These are phyloP conservation scores for Fusarium sp. DNA, from an alignment of 2,329 filamentous ascomycete species.

Conservation along the genomic window DNA sequence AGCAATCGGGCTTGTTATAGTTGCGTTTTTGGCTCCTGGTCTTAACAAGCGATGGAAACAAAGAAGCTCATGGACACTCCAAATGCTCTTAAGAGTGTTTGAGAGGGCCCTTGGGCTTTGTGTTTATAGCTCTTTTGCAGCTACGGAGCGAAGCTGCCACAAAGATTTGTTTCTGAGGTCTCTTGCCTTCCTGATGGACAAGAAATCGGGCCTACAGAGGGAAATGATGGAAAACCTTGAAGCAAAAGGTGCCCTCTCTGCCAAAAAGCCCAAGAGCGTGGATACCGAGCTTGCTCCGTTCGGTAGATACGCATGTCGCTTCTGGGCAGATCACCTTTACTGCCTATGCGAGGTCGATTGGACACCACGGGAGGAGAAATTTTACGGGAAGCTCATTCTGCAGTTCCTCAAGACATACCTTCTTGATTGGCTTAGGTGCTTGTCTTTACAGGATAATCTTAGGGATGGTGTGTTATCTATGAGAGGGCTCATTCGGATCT, in stretches of 20 bases:
- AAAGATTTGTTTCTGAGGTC: background rate
- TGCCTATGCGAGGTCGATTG: background rate
- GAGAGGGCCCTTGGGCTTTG: background rate
- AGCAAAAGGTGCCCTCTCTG: background rate
- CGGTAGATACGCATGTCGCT: background rate
- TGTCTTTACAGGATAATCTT: background rate
- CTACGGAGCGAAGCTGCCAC: background rate
- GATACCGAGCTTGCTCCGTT: background rate
- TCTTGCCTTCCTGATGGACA: background rate
- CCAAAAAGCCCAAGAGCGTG: background rate
- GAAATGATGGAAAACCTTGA: background rate
- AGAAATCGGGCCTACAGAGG: background rate
- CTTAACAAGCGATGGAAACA: background rate
- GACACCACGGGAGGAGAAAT: background rate
- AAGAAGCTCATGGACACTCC: background rate
- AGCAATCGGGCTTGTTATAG: background rate
- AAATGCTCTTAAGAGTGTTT: background rate
- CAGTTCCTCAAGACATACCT: background rate
- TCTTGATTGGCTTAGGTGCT: background rate
- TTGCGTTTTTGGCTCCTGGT: background rate
- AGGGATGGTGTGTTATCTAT: background rate
- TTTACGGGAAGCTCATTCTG: accelerated
- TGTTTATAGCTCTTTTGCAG: background rate
- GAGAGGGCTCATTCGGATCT: background rate
- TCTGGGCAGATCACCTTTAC: background rate